Base-by-base conservation (phyloP, 768 basidiomycete species). In the Piloderma croceum region DNA sequence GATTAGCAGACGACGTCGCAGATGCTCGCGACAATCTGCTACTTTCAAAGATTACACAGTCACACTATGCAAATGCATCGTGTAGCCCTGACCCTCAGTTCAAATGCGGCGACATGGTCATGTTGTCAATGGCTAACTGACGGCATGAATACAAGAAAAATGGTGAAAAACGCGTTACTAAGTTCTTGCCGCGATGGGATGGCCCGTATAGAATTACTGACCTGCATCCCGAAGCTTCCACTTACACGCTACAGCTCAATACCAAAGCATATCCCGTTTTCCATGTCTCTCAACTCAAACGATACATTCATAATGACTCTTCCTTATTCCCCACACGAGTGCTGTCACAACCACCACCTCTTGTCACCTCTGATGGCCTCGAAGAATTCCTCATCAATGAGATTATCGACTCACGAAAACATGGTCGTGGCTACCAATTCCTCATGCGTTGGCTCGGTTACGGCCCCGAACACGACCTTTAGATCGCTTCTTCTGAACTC, bases 161-260 rank as follows among this genome's bases (percentile, higher is more conserved):
- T 3, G 57, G 60, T 0, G 48, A 57, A 3, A 52, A 57, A 4
- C 47, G 57, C 0, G 64, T 64, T 0, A 65, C 64, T 0, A 74
- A 74, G 36, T 70, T 71, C 39, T 64, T 74, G 55, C 63, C 67
- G 0, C 39, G 51, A 0, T 63, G 34, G 13, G 62, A 71, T 38
- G 55, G 65, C 0, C 61, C 56, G 0, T 63, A 51, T 35, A 32
- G 4, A 0, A 43, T 73, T 3, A 24, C 47, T 0, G 34, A 43
- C 0, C 50, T 54, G 0, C 34, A 59, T n/a, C 24, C 33, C 0
- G 38, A 41, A 1, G 39, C 41, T 0, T 66, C 61, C 2, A 54
- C 51, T 0, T 54, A 58, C 0, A 59, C 55, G 0, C 43, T 61
- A 0, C 41, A 60, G 5, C 29, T 61, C 0, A 56, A 43, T 6